Base-by-base conservation (phyloP, 805 yeast genomes). In the Yarrowia divulgata region DNA sequence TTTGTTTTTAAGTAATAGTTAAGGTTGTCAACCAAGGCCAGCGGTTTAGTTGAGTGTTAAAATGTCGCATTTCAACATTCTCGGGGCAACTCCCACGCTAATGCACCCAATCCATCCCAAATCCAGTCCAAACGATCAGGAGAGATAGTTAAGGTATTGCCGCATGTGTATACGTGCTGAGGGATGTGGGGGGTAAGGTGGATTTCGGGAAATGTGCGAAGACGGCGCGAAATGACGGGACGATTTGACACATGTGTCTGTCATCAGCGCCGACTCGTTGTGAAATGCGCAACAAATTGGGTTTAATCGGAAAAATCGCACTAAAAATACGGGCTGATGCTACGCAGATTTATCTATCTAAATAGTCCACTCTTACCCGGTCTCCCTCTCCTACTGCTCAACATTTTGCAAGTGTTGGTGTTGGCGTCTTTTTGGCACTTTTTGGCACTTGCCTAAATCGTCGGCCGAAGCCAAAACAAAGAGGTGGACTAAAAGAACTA, bases 51-150 rank as follows among this genome's bases (percentile, higher is more conserved):
- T 50, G 57, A 18, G 39, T 10, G 16, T 23, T 34, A 37, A 52
- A 52, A 52, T 52, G 32, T 52, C 58, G 58, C 60, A 54, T 54
- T 54, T 45, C 35, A 34, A 39, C 23, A 4, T 45, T 45, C 19
- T n/a, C 23, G 32, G 8, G 32, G 29, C 40, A 52, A 18, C 14
- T 52, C 57, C 57, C 32, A 18, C n/a, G 23, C 60, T 54, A 54
- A 39, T 54, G 60, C 60, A 54, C 43, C 60, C 60, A 52, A 52
- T 52, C 43, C 58, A 52, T 37, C 42, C 58, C 35, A 52, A 52
- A 52, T 13, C 23, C 42, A 37, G 43, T 37, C 60, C 60, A 54
- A 37, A 37, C 60, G 34, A 54, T 49, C 23, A 8, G 1, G 16
- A 34, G 18, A 16, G 8, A 52, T 12, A 12, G 60, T 54, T 54